phyloP scores from a whole-genome alignment of 1,139 yeast genomes.

The Barnettozyma hawaiiensis region DNA sequence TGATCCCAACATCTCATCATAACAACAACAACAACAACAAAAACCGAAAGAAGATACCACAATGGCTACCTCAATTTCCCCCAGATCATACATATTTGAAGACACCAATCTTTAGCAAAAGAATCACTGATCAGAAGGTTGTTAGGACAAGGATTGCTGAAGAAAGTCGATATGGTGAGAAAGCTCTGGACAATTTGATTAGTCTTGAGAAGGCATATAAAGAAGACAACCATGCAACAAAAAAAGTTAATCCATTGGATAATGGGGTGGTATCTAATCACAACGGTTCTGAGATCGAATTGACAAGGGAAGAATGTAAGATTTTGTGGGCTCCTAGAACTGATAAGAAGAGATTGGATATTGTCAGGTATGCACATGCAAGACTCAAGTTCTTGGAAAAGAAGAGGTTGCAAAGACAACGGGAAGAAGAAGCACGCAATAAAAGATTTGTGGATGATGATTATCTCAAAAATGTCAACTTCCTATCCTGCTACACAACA shows the following conservation, averaged over 20 bases:
- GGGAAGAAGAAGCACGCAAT: constrained; percentile 25
- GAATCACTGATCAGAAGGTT: constrained; percentile 66
- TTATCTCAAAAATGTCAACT: constrained; percentile 9
- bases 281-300: constrained; percentile 11
- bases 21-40: constrained; percentile 41
- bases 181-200: constrained; percentile 59
- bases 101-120: constrained; percentile 60
- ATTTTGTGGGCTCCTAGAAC: constrained; percentile 16
- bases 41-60: too few species aligned
- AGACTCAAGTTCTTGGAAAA: constrained; percentile 33
- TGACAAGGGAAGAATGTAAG: constrained; percentile 6
- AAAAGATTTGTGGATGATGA: constrained; percentile 6
- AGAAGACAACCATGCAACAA: constrained; percentile 16
- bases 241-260: constrained; percentile 21
- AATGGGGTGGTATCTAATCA: constrained; percentile 16
- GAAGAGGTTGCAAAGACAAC: constrained; percentile 28
- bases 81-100: constrained; percentile 87
- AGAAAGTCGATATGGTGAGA: constrained; percentile 77
- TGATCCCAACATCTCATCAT: constrained; percentile 49
- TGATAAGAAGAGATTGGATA: constrained; percentile 42
- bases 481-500: constrained; percentile 14
- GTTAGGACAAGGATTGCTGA: constrained; percentile 67
- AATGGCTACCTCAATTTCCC: constrained; percentile 80
- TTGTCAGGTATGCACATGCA: constrained; percentile 48
- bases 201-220: constrained; percentile 16